phyloP scores from a whole-genome alignment of 768 basidiomycete species.

The Rhodosporidiobolus sp. region DNA sequence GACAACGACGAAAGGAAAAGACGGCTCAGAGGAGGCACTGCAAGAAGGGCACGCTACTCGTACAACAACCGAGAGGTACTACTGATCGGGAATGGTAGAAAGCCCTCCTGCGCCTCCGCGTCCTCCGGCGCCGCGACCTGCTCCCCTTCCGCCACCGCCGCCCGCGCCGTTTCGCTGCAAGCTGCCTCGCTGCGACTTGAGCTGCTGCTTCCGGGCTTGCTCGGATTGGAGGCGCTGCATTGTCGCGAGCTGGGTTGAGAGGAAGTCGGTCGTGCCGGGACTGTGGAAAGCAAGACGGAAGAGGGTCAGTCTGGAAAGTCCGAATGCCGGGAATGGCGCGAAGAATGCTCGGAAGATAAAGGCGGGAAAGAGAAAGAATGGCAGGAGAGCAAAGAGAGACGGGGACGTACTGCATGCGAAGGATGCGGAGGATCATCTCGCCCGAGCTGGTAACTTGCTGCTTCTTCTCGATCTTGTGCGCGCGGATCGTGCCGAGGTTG shows the following conservation, averaged over 20 bases:
- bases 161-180: constrained; percentile 17
- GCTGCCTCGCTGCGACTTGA: constrained; percentile 19
- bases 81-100: constrained; percentile 20
- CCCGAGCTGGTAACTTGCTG: constrained; percentile 64
- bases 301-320: too few relatives aligned
- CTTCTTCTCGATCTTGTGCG: constrained; percentile 87
- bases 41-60: neutral
- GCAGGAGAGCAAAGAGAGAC: neutral
- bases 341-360: too few relatives aligned
- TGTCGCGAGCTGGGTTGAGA: constrained; percentile 78
- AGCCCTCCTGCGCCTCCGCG: neutral
- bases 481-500: constrained; percentile 92
- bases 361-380: neutral
- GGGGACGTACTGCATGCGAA: constrained; percentile 64
- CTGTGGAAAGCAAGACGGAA: constrained; percentile 50
- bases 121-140: neutral
- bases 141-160: neutral
- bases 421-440: constrained; percentile 88
- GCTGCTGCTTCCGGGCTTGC: constrained; percentile 49
- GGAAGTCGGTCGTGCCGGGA: constrained; percentile 76
- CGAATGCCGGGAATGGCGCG: too few relatives aligned
- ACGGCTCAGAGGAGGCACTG: neutral
- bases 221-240: constrained; percentile 78
- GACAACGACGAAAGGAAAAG: neutral
- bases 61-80: neutral